Evolutionary conservation across 805 yeast species (phyloP), one percentile per base, ranked within the genome.

Genomic region (Komagataella mondaviorum): DNA sequence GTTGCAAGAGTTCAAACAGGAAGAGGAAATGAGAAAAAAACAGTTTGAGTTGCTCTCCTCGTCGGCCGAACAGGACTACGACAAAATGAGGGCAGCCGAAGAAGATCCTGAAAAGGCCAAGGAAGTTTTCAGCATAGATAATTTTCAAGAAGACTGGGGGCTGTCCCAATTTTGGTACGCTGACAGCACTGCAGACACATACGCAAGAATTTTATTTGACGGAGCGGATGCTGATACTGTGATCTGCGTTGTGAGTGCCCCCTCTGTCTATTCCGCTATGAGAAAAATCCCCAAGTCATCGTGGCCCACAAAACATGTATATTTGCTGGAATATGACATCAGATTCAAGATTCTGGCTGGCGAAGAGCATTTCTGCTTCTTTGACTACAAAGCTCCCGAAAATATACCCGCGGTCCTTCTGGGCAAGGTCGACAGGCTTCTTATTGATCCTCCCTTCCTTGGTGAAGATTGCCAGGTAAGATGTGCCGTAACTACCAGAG

Each of bases 91-190:
- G 39, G 39, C 39, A 30, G 39, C 39, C 5, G 39, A 30, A 5
- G 39, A 30, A 30, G 39, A 30, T 8, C 39, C 39, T 10, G 39
- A 30, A 30, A 52, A 55, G 20, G 24, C 44, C 14, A 30, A 45
- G 23, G 43, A 48, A 20, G 44, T 51, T 10, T 50, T 61, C 10
- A 52, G 64, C 18, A 90, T 90, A 65, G 87, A 83, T 51, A 72
- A 79, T 44, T 89, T 89, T 64, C 73, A 85, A 61, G 96, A 89
- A 65, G 96, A 89, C 66, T 89, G 97, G 97, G 93, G 88, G 61
- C 71, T 90, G 44, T 88, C 96, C 1, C 97, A 89, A 65, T 89
- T 89, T 67, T 89, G 97, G 89, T 89, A 88, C 61, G 69, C 75
- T 52, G 90, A 88, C 54, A 66, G 70, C 2, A 89, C 96, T 0